Conservation (phyloP, 2,329 filamentous ascomycete genomes). For the Penicillium sp. region DNA sequence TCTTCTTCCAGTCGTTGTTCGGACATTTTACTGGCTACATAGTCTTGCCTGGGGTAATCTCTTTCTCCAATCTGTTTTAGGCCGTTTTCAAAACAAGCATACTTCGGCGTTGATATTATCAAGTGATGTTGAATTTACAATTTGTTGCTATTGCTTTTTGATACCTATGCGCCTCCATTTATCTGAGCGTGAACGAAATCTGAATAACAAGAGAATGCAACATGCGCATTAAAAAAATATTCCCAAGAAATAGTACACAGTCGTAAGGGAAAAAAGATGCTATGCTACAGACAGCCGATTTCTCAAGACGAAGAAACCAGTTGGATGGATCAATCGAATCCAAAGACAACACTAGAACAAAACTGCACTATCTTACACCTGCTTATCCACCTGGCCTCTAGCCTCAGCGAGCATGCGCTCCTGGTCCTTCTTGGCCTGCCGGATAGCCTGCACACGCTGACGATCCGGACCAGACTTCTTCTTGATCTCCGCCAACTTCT, state of each 20-base stretch:
- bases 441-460: constrained; percentile 37
- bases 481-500: constrained; percentile 37
- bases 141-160: not conserved
- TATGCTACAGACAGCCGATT: constrained; percentile 26
- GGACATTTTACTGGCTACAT: not conserved
- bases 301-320: constrained; percentile 12
- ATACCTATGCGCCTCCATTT: not conserved
- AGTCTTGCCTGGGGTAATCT: not conserved
- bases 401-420: constrained; percentile 47
- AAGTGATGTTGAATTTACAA: not conserved
- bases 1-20: not conserved
- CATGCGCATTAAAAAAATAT: constrained; percentile 13
- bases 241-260: constrained; percentile 29
- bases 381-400: constrained; percentile 45
- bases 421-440: constrained; percentile 48
- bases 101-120: not conserved
- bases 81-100: not conserved
- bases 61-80: not conserved
- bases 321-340: constrained; percentile 12
- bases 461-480: constrained; percentile 42
- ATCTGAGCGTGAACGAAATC: not conserved
- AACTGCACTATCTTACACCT: constrained; percentile 26
- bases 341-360: constrained; percentile 10
- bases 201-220: not conserved
- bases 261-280: constrained; percentile 23